Evolutionary conservation across 2,329 filamentous ascomycete genomes (phyloP), one percentile per base, ranked within the genome.

Genomic region (Plectosphaerella plurivora): DNA sequence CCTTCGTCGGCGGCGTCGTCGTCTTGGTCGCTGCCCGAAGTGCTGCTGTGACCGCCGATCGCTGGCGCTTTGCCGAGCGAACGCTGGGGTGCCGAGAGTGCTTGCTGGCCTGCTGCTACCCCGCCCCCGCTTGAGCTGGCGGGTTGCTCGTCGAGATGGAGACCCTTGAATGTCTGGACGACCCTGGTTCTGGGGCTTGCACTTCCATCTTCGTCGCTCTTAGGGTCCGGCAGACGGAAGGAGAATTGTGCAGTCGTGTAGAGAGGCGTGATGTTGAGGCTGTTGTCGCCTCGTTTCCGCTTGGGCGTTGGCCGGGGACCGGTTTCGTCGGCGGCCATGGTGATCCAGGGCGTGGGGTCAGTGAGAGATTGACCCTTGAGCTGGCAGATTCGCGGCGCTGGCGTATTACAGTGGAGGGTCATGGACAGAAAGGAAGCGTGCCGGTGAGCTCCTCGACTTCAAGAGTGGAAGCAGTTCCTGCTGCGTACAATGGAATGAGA

Each of bases 171-270:
- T 59, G 71, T 71, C 61, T 77, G 74, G 39, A 74, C 76, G 41
- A 83, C 77, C 51, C 66, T 74, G 42, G 75, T 75, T 51, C 74
- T 72, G n/a, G 80, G 79, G 56, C 80, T 83, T 57, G 66, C 72
- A 60, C 68, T 74, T 53, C 77, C 78, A 49, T 79, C 77, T 28
- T 77, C 73, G 41, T 65, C 55, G 25, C 61, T 51, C 36, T 65
- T 53, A 53, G 64, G 48, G 35, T 62, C 53, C 57, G 67, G 51
- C 45, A 64, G 56, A 52, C 77, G 71, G 58, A 81, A 81, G 1
- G 75, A 73, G 63, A 81, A 81, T 47, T 68, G 62, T 53, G 55
- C 35, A 52, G 50, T 44, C 35, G 52, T 51, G 47, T 51, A 51
- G 52, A 67, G 56, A n/a, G 70, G 68, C 7, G 64, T 57, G 53